These are phyloP conservation scores for Scutellaria barbata DNA, from an alignment of 257 asterid species.

Conservation along the genomic window DNA sequence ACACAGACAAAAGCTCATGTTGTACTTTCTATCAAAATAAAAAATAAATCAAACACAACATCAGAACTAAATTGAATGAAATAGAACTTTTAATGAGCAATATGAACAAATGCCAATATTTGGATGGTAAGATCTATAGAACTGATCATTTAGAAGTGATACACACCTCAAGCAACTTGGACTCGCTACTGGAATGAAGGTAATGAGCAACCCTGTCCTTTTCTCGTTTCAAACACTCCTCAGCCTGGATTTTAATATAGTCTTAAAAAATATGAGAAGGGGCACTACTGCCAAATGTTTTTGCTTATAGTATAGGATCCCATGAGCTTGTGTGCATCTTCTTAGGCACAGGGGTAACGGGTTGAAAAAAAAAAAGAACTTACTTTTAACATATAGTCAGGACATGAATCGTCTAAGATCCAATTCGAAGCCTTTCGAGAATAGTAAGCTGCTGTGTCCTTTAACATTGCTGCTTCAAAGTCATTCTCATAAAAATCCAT, in stretches of 20 bases:
- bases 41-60: conserved; percentile 5
- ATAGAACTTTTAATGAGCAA: not conserved
- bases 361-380: not conserved
- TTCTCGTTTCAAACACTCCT: conserved; percentile 86
- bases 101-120: conserved; percentile 16
- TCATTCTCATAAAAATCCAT: conserved; percentile 87
- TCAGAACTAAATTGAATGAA: not conserved
- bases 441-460: conserved; percentile 90
- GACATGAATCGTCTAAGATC: conserved; percentile 98
- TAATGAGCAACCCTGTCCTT: conserved; percentile 94
- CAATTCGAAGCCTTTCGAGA: conserved; percentile 98
- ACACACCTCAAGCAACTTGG: conserved; percentile 94
- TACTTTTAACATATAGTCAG: conserved; percentile 95
- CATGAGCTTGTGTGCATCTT: not conserved
- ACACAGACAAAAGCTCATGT: conserved; percentile 85
- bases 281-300: not conserved
- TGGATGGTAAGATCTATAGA: conserved; percentile 30
- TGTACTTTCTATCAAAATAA: conserved; percentile 68
- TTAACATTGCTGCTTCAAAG: conserved; percentile 85
- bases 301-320: not conserved
- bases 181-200: conserved; percentile 95
- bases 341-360: not conserved
- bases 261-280: conserved; percentile 5
- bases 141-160: conserved; percentile 30
- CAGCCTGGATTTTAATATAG: conserved; percentile 62